A percentile compares a stretch with the other conserved stretches of the same genome.
Evolutionary conservation across 139 green algal genomes (phyloP).

Genomic region (Edaphochlamys debaryana): DNA sequence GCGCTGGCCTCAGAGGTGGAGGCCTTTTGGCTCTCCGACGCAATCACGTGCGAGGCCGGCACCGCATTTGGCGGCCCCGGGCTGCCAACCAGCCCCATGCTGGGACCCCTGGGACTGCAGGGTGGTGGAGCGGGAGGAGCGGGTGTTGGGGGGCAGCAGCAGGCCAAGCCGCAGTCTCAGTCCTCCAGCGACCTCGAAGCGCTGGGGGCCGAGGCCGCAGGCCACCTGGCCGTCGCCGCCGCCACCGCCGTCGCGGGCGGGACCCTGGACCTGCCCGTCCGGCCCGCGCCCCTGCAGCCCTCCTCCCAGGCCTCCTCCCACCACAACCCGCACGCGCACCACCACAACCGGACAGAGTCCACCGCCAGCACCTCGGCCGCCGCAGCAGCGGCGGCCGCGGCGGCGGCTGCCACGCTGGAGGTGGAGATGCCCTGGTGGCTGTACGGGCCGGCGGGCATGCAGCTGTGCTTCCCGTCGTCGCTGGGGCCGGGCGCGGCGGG

Average conservation of each 20-base stretch:
- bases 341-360: not conserved
- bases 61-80: too few relatives aligned
- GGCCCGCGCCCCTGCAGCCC: too few relatives aligned
- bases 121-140: too few relatives aligned
- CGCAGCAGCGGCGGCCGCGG: not conserved
- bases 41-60: constrained; percentile 12
- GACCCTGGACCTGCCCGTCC: too few relatives aligned
- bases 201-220: too few relatives aligned
- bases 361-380: not conserved
- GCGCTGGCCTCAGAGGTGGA: constrained; percentile 67
- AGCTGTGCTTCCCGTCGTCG: constrained; percentile 89
- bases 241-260: too few relatives aligned
- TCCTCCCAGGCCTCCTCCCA: too few relatives aligned
- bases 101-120: too few relatives aligned
- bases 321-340: too few relatives aligned
- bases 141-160: too few relatives aligned
- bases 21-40: constrained; percentile 80
- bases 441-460: constrained; percentile 93
- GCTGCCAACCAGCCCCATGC: too few relatives aligned
- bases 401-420: constrained; percentile 30
- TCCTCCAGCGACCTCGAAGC: not conserved
- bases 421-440: constrained; percentile 96
- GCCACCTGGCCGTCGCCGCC: not conserved
- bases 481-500: not conserved
- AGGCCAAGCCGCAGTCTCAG: too few relatives aligned